phyloP scores from a whole-genome alignment of 495 filamentous ascomycete genomes.

The Podospora didyma region DNA sequence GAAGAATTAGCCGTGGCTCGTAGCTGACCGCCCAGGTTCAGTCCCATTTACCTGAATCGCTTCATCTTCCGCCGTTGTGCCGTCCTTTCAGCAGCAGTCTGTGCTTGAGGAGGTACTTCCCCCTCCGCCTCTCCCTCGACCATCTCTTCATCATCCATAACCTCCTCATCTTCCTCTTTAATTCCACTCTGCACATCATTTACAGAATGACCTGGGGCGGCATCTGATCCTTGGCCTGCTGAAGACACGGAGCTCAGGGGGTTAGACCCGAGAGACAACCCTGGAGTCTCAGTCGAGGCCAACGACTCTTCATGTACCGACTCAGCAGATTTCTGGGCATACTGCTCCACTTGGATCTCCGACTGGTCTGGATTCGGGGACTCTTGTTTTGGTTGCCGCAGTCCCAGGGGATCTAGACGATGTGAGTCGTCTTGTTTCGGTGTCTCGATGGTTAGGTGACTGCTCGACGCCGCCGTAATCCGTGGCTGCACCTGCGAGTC shows the following conservation, averaged over 20 bases:
- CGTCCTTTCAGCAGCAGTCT: slow-evolving; percentile 65
- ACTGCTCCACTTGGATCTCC: slow-evolving; percentile 32
- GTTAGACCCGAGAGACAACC: slow-evolving; percentile 37
- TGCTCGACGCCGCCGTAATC: slow-evolving; percentile 34
- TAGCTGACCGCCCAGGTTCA: not conserved
- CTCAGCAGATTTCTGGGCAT: slow-evolving; percentile 36
- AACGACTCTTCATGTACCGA: slow-evolving; percentile 42
- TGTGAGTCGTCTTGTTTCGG: slow-evolving; percentile 32
- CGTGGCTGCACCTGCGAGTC: slow-evolving; percentile 41
- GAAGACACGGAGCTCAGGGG: slow-evolving; percentile 39
- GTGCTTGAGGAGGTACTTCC: slow-evolving; percentile 44
- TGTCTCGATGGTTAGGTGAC: slow-evolving; percentile 30
- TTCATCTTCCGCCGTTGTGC: slow-evolving; percentile 93
- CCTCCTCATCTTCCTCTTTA: slow-evolving; percentile 55
- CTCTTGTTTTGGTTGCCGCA: slow-evolving; percentile 39
- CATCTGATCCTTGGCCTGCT: slow-evolving; percentile 33
- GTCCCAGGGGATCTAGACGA: slow-evolving; percentile 42
- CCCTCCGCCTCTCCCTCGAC: slow-evolving; percentile 41
- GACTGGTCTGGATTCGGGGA: slow-evolving; percentile 38
- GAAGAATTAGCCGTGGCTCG: slow-evolving; percentile 20
- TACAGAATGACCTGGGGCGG: slow-evolving; percentile 20
- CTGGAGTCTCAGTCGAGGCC: slow-evolving; percentile 36
- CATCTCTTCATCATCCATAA: slow-evolving; percentile 48
- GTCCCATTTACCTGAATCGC: slow-evolving; percentile 67
- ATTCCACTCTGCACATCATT: slow-evolving; percentile 41